Evolutionary conservation across 148 eudicot genomes (phyloP).

Genomic region (Arctostaphylos glauca): DNA sequence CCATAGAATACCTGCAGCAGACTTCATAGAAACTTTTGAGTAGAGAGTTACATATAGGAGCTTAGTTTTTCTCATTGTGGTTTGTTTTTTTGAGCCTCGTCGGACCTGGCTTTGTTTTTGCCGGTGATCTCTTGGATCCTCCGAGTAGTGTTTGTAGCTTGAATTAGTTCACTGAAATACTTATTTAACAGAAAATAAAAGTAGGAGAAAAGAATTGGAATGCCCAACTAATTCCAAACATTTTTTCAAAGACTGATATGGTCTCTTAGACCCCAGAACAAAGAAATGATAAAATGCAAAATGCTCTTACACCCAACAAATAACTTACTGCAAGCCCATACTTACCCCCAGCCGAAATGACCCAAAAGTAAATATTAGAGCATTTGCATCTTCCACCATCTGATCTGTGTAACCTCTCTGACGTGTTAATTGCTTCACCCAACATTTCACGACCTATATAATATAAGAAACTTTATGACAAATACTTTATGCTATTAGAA

Average conservation of each 20-base stretch:
- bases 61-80: background rate
- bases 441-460: constrained; percentile 37
- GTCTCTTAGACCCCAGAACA: background rate
- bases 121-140: background rate
- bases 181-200: background rate
- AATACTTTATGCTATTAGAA: background rate
- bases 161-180: background rate
- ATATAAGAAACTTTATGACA: background rate
- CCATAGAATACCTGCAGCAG: background rate
- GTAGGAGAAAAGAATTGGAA: background rate
- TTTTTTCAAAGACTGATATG: background rate
- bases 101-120: background rate
- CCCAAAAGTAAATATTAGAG: constrained; percentile 44
- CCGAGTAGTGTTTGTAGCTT: background rate
- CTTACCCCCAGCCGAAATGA: constrained; percentile 48
- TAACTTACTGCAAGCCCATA: constrained; percentile 9
- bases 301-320: background rate
- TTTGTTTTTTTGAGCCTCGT: background rate
- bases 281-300: background rate
- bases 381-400: constrained; percentile 50
- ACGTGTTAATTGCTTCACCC: constrained; percentile 47
- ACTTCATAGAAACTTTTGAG: background rate
- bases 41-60: background rate
- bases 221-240: background rate
- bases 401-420: constrained; percentile 46